Evolutionary conservation across 306 rosid species (phyloP).

Genomic region (Pterocarpus macrocarpus): DNA sequence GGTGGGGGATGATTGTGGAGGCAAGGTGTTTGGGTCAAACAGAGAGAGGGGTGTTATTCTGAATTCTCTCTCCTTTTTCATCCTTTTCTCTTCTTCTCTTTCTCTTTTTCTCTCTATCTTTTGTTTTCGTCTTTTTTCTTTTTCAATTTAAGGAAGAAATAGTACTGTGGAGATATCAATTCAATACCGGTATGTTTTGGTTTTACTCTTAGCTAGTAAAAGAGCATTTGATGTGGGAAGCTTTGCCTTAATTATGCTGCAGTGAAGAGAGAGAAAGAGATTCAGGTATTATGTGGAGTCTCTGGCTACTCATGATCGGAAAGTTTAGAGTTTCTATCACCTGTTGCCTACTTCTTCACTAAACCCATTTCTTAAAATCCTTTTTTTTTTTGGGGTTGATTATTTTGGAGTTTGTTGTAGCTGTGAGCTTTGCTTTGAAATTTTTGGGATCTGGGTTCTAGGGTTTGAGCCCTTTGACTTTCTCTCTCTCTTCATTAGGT

Average conservation of each 20-base stretch:
- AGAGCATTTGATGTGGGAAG: conserved; percentile 52
- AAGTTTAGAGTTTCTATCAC: conserved; percentile 18
- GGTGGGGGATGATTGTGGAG: conserved; percentile 38
- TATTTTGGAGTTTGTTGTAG: conserved; percentile 18
- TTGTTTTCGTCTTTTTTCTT: not conserved
- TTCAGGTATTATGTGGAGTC: conserved; percentile 48
- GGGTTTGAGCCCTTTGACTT: conserved; percentile 68
- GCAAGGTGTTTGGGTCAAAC: conserved; percentile 34
- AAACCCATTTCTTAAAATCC: conserved; percentile 39
- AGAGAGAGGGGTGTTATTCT: conserved; percentile 9
- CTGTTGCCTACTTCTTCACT: conserved; percentile 1
- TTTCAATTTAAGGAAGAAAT: conserved; percentile 46
- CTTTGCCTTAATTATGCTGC: conserved; percentile 55
- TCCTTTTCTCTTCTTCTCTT: not conserved
- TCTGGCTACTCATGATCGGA: conserved; percentile 33
- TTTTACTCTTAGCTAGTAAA: conserved; percentile 50
- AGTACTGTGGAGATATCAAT: conserved; percentile 42
- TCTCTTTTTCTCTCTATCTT: conserved; percentile 5
- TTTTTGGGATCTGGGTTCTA: conserved; percentile 82
- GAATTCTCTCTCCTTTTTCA: conserved; percentile 20
- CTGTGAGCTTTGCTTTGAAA: conserved; percentile 40
- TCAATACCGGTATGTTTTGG: conserved; percentile 56
- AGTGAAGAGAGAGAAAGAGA: conserved; percentile 26
- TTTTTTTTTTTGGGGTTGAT: not conserved
- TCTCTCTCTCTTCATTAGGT: conserved; percentile 42